Evolutionary conservation across 2,329 filamentous ascomycete species (phyloP), one percentile per base, ranked within the genome.

Genomic region (Fonsecaea pugnacius): DNA sequence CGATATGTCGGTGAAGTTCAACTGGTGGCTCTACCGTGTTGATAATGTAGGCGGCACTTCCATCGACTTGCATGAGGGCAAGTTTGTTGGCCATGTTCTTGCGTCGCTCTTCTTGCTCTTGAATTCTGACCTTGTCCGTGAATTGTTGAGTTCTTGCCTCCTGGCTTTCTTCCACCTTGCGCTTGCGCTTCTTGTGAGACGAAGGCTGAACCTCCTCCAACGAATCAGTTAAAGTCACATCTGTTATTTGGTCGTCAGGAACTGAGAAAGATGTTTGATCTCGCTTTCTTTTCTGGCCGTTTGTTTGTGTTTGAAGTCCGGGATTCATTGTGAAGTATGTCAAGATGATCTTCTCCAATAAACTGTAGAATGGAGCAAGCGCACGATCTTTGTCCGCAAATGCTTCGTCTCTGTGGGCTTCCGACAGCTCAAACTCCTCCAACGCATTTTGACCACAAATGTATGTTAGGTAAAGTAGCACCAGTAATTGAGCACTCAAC

Each of bases 1-100:
- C 88, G 60, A 94, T 91, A 7, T 84, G 75, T 0, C 83, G 75
- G 69, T 90, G 83, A 57, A 96, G 78, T 72, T 84, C 73, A 74
- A 82, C 66, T 74, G 75, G 66, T 77, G 80, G 65, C 70, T 76
- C 53, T 73, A 82, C 63, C 75, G 80, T 67, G 71, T 75, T 68
- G 76, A 84, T 66, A 84, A 74, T 68, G 76, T 58, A 21, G 8
- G 30, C 18, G 21, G 35, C 66, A 74, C 80, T 69, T 75, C 76
- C 69, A 78, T 82, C 38, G 84, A 78, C 64, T 78, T 81, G 69
- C 55, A 71, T 74, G 18, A 66, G 72, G 43, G 73, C 69, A 58
- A 77, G 63, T 33, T 73, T 72, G 24, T 70, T 54, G 53, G 75
- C 73, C 30, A 81, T 68, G 7, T 63, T 68, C 63, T 74, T 70